Evolutionary conservation across 2,329 filamentous ascomycete species (phyloP).

Genomic region (Metarhizium guizhouense): DNA sequence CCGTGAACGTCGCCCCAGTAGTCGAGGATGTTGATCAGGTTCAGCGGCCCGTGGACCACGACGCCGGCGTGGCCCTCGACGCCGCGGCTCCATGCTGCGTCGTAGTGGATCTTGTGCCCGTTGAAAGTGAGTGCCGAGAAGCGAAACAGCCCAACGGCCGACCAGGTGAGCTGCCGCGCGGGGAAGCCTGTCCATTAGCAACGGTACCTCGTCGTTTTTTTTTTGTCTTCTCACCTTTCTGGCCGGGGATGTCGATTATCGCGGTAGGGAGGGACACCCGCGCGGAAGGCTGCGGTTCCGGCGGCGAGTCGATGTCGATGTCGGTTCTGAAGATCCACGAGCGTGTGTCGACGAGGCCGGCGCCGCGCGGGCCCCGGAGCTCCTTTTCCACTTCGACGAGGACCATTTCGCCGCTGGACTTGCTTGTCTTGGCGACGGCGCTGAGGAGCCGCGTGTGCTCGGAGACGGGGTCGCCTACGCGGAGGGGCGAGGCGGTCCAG

Average conservation of each 20-base stretch:
- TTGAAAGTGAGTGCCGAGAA: constrained; percentile 84
- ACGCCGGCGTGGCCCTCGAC: constrained; percentile 62
- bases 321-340: constrained; percentile 37
- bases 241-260: constrained; percentile 13
- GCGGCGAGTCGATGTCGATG: constrained; percentile 13
- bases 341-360: constrained; percentile 46
- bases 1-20: constrained; percentile 49
- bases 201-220: neutral
- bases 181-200: constrained; percentile 4
- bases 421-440: constrained; percentile 45
- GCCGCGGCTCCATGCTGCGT: constrained; percentile 52
- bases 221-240: neutral
- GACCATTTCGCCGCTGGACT: constrained; percentile 51
- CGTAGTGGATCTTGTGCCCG: constrained; percentile 77
- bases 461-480: constrained; percentile 44
- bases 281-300: constrained; percentile 8
- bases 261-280: constrained; percentile 15
- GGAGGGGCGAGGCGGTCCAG: constrained; percentile 39
- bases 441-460: constrained; percentile 48
- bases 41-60: constrained; percentile 75
- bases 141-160: constrained; percentile 54
- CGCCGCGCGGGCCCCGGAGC: constrained; percentile 40
- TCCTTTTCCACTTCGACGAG: constrained; percentile 56
- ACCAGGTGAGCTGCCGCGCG: constrained; percentile 30
- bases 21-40: constrained; percentile 63